Percentiles rank a stretch among this genome's conserved stretches.
These are phyloP conservation scores for Diaporthe velutina DNA, from an alignment of 2,329 filamentous ascomycete genomes.

Conservation along the genomic window DNA sequence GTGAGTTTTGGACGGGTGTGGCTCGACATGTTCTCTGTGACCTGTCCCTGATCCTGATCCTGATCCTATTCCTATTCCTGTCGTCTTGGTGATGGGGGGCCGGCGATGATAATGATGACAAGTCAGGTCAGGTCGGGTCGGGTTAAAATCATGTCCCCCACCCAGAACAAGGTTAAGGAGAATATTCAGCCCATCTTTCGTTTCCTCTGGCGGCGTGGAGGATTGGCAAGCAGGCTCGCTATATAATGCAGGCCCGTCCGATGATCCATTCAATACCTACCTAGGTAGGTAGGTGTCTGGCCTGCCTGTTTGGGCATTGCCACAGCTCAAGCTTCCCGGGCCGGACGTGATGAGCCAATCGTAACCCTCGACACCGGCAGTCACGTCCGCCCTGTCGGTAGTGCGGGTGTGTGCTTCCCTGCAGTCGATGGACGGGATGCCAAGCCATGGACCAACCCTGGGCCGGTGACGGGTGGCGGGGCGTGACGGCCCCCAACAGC, in stretches of 20 bases:
- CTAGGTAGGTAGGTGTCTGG: background rate
- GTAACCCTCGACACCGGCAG: slow-evolving; percentile 26
- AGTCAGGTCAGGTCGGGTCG: background rate
- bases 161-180: slow-evolving; percentile 12
- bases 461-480: slow-evolving; percentile 1
- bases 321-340: background rate
- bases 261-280: background rate
- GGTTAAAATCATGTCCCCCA: background rate
- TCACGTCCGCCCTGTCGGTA: slow-evolving; percentile 23
- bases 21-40: slow-evolving; percentile 29
- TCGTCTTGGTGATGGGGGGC: background rate
- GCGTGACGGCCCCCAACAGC: too few species aligned
- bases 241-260: slow-evolving; percentile 21
- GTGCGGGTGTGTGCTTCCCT: background rate
- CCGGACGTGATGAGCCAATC: slow-evolving; percentile 33
- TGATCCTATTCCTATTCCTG: background rate
- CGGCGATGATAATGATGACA: background rate
- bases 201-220: background rate
- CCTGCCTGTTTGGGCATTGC: slow-evolving; percentile 17
- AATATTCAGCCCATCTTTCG: slow-evolving; percentile 30
- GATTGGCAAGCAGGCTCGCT: slow-evolving; percentile 22
- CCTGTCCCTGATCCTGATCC: background rate
- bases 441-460: slow-evolving; percentile 19
- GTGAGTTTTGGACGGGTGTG: slow-evolving; percentile 35
- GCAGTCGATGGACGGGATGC: background rate